Evolutionary conservation across 352 stramenopile genomes (phyloP), one percentile per base, ranked within the genome.

Genomic region (Salisapilia sapeloensis): DNA sequence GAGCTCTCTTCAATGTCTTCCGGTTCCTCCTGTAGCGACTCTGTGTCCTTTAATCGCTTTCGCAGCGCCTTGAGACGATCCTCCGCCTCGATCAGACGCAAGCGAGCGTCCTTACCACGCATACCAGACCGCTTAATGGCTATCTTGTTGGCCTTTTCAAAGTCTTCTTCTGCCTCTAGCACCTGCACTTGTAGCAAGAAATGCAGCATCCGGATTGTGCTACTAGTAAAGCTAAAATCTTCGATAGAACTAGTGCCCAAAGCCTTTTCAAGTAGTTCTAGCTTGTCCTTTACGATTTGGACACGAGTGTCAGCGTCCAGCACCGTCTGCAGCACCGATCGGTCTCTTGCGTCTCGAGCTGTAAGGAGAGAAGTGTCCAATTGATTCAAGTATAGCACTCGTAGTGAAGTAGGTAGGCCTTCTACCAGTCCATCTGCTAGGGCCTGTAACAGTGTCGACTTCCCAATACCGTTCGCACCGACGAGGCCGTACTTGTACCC

Each of bases 381-480:
- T 31, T 76, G 60, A 33, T 76, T 71, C 30, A 76, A 54, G 38
- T 71, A 76, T 47, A 76, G 31, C 12, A 76, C 56, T 34, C 59
- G 59, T 8, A 76, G 40, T 30, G 56, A 44, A 18, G 50, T 28
- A 20, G 60, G 56, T 7, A 76, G 39, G 0, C 56, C 53, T 41
- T 76, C 60, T 6, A 75, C 50, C 2, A 97, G 47, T 46, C 92
- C 82, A 17, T 92, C 81, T 8, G 60, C 72, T 45, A 97, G 76
- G 11, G 95, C 75, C 38, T 92, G 86, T 17, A 97, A 51, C 23
- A 97, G 53, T 13, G 90, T 96, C 19, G 85, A 96, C 48, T 96
- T 96, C 33, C 78, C 78, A 26, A 71, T 69, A 2, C 60, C 58
- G 40, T 79, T 74, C 26, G 85, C 77, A 1, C 87, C 87, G 23